phyloP scores from a whole-genome alignment of 73 alveolate species.

The Symbiodinium natans region DNA sequence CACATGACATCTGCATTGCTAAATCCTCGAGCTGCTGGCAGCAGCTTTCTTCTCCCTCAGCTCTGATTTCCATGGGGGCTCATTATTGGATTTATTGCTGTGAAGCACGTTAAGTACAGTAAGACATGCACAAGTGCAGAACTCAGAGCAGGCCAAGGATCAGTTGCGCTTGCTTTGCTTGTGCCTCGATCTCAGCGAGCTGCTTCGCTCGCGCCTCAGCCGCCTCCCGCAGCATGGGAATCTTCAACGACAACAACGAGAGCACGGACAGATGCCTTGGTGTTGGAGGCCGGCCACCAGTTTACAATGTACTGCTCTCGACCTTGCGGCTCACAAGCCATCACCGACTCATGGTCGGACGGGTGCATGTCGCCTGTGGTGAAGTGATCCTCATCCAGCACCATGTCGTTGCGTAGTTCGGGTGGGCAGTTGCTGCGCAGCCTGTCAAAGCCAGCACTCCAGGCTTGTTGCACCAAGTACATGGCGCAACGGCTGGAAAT shows the following conservation, averaged over 20 bases:
- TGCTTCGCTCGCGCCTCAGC: constrained; percentile 62
- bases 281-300: constrained; percentile 86
- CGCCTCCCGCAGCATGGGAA: constrained; percentile 12
- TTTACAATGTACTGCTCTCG: constrained; percentile 75
- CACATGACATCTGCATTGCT: too few species aligned
- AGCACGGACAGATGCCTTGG: constrained; percentile 39
- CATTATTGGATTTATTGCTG: too few species aligned
- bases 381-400: constrained; percentile 66
- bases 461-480: not conserved
- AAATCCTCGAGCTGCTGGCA: not conserved
- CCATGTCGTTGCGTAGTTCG: constrained; percentile 61
- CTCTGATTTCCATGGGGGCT: too few species aligned
- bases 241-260: not conserved
- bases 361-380: constrained; percentile 20
- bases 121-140: too few species aligned
- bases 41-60: constrained; percentile 5
- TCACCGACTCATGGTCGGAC: not conserved
- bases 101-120: too few species aligned
- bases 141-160: not conserved
- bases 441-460: not conserved
- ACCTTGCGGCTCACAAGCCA: not conserved
- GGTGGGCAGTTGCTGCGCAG: constrained; percentile 35
- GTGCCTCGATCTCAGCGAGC: constrained; percentile 64
- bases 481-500: not conserved
- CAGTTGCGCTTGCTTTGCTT: constrained; percentile 38